Percentiles rank a stretch among this genome's conserved stretches.
Conservation (phyloP, 495 filamentous ascomycete genomes). For the Viridothelium virens region DNA sequence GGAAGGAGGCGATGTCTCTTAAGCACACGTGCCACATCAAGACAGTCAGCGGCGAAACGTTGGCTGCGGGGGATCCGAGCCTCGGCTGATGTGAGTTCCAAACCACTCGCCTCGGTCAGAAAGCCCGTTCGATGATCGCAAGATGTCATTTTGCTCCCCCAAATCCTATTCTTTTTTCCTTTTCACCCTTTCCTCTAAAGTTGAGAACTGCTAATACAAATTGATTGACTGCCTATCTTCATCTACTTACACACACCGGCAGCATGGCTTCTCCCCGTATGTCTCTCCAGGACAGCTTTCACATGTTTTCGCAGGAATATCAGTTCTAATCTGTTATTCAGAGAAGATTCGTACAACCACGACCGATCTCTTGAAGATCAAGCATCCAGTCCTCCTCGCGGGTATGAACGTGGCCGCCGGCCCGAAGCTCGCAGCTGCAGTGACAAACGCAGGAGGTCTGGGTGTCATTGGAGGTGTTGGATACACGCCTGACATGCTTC, state of each 20-base stretch:
- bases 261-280: conserved; percentile 53
- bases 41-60: not conserved
- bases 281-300: conserved; percentile 29
- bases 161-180: not conserved
- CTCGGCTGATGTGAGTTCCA: not conserved
- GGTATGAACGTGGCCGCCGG: conserved; percentile 99
- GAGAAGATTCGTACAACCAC: conserved; percentile 80
- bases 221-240: not conserved
- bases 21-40: not conserved
- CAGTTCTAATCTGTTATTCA: conserved; percentile 33
- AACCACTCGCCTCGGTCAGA: not conserved
- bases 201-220: not conserved
- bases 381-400: conserved; percentile 89
- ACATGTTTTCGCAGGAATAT: conserved; percentile 22
- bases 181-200: not conserved
- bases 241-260: conserved; percentile 9
- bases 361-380: conserved; percentile 94
- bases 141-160: not conserved
- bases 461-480: conserved; percentile 95
- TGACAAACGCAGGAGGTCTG: conserved; percentile 93
- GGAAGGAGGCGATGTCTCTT: not conserved
- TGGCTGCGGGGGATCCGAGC: not conserved
- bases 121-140: not conserved
- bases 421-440: conserved; percentile 91
- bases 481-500: conserved; percentile 95